phyloP scores from a whole-genome alignment of 257 asterid genomes.

The Primulina huaijiensis region DNA sequence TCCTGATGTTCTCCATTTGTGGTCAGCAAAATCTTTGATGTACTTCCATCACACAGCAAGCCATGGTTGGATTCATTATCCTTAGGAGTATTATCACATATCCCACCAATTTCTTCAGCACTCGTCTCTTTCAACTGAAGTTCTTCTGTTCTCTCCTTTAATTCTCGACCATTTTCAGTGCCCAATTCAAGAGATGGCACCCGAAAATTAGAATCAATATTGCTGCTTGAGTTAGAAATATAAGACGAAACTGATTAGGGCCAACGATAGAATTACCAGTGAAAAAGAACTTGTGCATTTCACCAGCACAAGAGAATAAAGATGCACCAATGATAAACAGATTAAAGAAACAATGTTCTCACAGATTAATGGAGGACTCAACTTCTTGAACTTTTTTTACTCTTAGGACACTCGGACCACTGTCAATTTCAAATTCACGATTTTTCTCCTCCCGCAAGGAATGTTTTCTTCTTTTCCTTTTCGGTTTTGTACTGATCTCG shows the following conservation, averaged over 20 bases:
- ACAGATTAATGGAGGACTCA: slow-evolving; percentile 38
- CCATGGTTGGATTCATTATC: slow-evolving; percentile 36
- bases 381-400: slow-evolving; percentile 36
- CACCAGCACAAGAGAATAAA: slow-evolving; percentile 19
- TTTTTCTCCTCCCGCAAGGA: slow-evolving; percentile 32
- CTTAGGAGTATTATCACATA: slow-evolving; percentile 19
- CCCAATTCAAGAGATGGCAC: slow-evolving; percentile 30
- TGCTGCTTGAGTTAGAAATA: slow-evolving; percentile 36
- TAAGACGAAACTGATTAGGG: slow-evolving; percentile 18
- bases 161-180: slow-evolving; percentile 34
- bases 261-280: neutral
- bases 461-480: slow-evolving; percentile 56
- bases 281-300: neutral
- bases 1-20: slow-evolving; percentile 34
- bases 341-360: slow-evolving; percentile 27
- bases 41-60: slow-evolving; percentile 25
- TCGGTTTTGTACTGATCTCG: slow-evolving; percentile 32
- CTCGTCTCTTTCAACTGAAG: slow-evolving; percentile 30
- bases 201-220: slow-evolving; percentile 21
- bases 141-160: slow-evolving; percentile 54
- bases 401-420: slow-evolving; percentile 21
- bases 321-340: slow-evolving; percentile 16
- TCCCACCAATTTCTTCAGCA: slow-evolving; percentile 24
- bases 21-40: slow-evolving; percentile 30
- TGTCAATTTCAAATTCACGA: slow-evolving; percentile 27